Percentiles rank a stretch among this genome's conserved stretches.
Conservation (phyloP, 768 basidiomycete species). For the Auriscalpium vulgare region DNA sequence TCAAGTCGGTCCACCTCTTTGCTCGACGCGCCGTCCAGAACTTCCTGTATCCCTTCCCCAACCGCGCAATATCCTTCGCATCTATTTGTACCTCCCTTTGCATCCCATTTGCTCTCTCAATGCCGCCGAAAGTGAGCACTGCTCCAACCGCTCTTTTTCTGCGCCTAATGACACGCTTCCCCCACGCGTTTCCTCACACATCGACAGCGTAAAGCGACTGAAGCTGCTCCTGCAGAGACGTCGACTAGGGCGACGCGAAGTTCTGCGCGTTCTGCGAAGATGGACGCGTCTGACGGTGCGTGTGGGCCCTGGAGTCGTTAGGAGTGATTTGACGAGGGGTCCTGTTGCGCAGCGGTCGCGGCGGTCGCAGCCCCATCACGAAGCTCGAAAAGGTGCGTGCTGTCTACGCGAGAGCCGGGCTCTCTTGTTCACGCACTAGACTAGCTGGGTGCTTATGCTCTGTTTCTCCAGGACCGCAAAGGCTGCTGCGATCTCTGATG, state of each 20-base stretch:
- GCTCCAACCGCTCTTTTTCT: too few relatives aligned
- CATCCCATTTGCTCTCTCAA: too few relatives aligned
- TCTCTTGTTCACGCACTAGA: too few relatives aligned
- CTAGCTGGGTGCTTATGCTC: neutral
- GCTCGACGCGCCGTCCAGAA: too few relatives aligned
- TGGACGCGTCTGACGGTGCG: slow-evolving; percentile 20
- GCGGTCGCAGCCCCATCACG: too few relatives aligned
- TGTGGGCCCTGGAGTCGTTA: neutral
- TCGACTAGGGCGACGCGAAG: slow-evolving; percentile 37
- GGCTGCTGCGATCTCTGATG: neutral
- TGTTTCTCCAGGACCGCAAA: neutral
- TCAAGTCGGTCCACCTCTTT: too few relatives aligned
- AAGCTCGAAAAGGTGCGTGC: too few relatives aligned
- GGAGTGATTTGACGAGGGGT: neutral
- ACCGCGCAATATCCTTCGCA: too few relatives aligned
- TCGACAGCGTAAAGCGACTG: slow-evolving; percentile 52
- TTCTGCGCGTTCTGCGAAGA: slow-evolving; percentile 29
- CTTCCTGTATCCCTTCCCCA: too few relatives aligned
- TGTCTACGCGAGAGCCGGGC: too few relatives aligned
- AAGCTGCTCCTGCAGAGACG: slow-evolving; percentile 26
- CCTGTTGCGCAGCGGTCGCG: neutral
- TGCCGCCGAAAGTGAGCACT: too few relatives aligned
- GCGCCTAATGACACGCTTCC: neutral
- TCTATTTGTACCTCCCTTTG: too few relatives aligned
- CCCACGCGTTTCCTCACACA: neutral